Base-by-base conservation (phyloP, 331 rosid species). In the Arachis monticola region DNA sequence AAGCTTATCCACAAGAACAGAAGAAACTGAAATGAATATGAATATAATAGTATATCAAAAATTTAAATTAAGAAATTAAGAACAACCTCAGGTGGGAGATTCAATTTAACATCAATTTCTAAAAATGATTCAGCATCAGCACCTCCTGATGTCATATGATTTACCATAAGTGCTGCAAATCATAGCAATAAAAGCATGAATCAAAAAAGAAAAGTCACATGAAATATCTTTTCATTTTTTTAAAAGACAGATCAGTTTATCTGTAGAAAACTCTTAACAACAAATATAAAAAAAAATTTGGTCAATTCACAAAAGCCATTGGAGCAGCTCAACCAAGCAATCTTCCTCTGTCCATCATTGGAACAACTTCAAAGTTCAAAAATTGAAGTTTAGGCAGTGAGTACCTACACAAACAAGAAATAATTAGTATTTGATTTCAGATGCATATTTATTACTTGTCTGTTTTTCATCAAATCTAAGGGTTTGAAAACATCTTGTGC, bases 281-380 rank as follows among this genome's bases (percentile, higher is more conserved):
- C 45, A 41, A 41, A 65, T 41, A 41, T 17, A 17, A 17, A 17
- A 17, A 65, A 62, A 31, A 32, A 14, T 59, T 50, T 74, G 11
- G 55, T 66, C 50, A 61, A 67, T 47, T 71, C 64, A 64, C 27
- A 45, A 61, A 9, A 8, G 48, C 46, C 3, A 72, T 4, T 41
- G 69, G 73, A 93, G 89, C 97, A 93, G 88, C 85, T 91, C 97
- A 51, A 93, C 91, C 4, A 79, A 75, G 74, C 96, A 91, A 75
- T 87, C 84, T 73, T 87, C 84, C 40, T 82, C 74, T 13, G 93
- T 89, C 94, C 76, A 93, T 13, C 72, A 76, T 72, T 13, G 98
- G 97, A 10, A 84, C 83, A 56, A 87, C 98, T 87, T 88, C 97
- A 74, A 91, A 89, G 84, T 72, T 85, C 66, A 91, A 59, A 80